Evolutionary conservation across 805 yeast species (phyloP).

Genomic region (Candida patagonica): DNA sequence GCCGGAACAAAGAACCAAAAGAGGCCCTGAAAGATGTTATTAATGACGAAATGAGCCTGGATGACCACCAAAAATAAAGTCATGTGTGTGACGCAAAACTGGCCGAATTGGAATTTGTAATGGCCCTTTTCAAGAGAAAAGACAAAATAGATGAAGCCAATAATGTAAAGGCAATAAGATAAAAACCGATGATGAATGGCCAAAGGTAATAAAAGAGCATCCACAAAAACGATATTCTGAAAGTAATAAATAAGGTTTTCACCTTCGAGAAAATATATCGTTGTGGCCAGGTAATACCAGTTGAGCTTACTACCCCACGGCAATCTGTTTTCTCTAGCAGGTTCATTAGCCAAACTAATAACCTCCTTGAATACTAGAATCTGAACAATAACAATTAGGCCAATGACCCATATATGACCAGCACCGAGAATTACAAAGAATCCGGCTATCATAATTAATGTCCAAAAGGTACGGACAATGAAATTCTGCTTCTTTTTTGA

Average conservation of each 20-base stretch:
- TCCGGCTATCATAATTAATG: constrained; percentile 76
- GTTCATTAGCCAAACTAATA: constrained; percentile 73
- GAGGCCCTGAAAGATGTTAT: constrained; percentile 80
- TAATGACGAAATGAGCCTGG: constrained; percentile 89
- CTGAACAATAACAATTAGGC: constrained; percentile 64
- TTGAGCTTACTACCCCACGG: constrained; percentile 77
- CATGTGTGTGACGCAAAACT: constrained; percentile 91
- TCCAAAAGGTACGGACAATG: constrained; percentile 84
- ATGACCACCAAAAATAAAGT: constrained; percentile 79
- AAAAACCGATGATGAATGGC: constrained; percentile 76
- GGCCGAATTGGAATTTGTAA: constrained; percentile 87
- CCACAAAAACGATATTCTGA: constrained; percentile 41
- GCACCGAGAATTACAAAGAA: constrained; percentile 64
- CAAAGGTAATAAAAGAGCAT: constrained; percentile 45
- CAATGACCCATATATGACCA: constrained; percentile 78
- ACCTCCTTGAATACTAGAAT: constrained; percentile 84
- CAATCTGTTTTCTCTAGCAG: constrained; percentile 72
- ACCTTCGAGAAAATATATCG: constrained; percentile 84
- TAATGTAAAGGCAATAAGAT: constrained; percentile 71
- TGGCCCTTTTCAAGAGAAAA: constrained; percentile 81
- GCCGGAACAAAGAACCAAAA: constrained; percentile 94
- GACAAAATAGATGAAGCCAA: constrained; percentile 87
- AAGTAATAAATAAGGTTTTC: constrained; percentile 67
- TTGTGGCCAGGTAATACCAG: constrained; percentile 87
- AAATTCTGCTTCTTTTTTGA: constrained; percentile 76